phyloP scores from a whole-genome alignment of 1,139 yeast species.

The Pichia sp. region DNA sequence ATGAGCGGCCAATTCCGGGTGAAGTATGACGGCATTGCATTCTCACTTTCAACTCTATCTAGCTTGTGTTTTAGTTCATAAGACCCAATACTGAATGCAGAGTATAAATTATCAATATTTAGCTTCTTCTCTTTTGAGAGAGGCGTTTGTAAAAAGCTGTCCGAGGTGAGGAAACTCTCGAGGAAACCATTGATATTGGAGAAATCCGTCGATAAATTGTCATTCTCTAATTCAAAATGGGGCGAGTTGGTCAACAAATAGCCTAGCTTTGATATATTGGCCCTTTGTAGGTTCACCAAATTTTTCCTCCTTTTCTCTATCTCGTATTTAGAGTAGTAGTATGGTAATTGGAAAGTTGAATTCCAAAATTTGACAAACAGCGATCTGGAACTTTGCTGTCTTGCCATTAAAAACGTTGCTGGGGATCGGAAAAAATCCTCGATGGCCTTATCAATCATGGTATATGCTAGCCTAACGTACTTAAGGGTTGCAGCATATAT shows the following conservation, averaged over 20 bases:
- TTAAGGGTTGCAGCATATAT: background rate
- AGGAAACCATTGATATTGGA: background rate
- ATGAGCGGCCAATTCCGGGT: constrained; percentile 68
- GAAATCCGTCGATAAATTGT: background rate
- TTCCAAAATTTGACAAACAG: constrained; percentile 22
- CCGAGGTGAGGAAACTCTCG: background rate
- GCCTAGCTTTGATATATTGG: constrained; percentile 36
- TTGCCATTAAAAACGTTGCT: constrained; percentile 23
- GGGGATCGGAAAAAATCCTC: constrained; percentile 24
- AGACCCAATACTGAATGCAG: constrained; percentile 4
- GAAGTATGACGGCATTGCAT: constrained; percentile 45
- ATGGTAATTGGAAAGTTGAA: constrained; percentile 35
- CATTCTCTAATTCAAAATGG: constrained; percentile 8
- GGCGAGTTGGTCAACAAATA: constrained; percentile 34
- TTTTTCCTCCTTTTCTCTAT: constrained; percentile 28
- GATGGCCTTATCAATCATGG: constrained; percentile 12
- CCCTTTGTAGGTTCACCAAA: constrained; percentile 25
- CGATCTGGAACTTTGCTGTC: constrained; percentile 18
- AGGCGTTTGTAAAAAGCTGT: background rate
- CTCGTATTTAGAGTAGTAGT: constrained; percentile 31
- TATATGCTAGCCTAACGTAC: constrained; percentile 6
- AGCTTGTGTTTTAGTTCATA: constrained; percentile 16
- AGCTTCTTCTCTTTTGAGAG: background rate
- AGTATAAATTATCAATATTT: background rate
- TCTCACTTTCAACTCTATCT: background rate